These are phyloP conservation scores for Pseudohyphozyma bogoriensis DNA, from an alignment of 768 basidiomycete genomes.

Conservation along the genomic window DNA sequence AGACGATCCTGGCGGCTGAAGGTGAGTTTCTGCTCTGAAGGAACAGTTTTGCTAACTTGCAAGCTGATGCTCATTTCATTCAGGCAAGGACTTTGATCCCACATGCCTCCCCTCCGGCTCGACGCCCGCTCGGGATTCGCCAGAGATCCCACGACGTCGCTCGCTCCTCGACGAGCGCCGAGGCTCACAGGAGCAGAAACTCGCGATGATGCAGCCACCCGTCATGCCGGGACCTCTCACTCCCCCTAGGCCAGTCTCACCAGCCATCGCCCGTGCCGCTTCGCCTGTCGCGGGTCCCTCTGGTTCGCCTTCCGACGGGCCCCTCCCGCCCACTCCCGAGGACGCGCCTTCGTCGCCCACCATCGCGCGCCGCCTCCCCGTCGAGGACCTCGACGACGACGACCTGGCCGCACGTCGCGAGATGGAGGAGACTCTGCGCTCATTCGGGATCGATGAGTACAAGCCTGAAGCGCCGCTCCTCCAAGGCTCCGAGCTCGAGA, in stretches of 20 bases:
- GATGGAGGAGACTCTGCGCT: constrained; percentile 18
- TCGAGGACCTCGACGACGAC: constrained; percentile 25
- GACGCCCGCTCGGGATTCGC: too few relatives aligned
- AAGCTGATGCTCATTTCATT: background rate
- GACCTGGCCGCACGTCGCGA: constrained; percentile 21
- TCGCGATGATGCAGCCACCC: too few relatives aligned
- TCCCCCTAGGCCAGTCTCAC: background rate
- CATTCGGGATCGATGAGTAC: constrained; percentile 27
- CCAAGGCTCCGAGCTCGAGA: background rate
- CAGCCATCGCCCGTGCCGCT: too few relatives aligned
- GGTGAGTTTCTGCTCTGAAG: background rate
- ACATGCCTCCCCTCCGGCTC: background rate
- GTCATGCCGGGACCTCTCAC: background rate
- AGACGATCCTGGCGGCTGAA: constrained; percentile 14
- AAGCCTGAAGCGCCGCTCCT: constrained; percentile 13
- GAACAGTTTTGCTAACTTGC: background rate
- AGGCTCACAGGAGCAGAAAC: too few relatives aligned
- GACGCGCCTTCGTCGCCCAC: background rate
- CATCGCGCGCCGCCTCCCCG: background rate
- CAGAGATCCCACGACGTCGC: too few relatives aligned
- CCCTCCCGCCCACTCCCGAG: background rate
- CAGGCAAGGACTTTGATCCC: background rate
- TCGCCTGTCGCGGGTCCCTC: too few relatives aligned
- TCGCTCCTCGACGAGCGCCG: too few relatives aligned
- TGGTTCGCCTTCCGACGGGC: too few relatives aligned